phyloP scores from a whole-genome alignment of 345 rosid genomes.

The Brassica incana region DNA sequence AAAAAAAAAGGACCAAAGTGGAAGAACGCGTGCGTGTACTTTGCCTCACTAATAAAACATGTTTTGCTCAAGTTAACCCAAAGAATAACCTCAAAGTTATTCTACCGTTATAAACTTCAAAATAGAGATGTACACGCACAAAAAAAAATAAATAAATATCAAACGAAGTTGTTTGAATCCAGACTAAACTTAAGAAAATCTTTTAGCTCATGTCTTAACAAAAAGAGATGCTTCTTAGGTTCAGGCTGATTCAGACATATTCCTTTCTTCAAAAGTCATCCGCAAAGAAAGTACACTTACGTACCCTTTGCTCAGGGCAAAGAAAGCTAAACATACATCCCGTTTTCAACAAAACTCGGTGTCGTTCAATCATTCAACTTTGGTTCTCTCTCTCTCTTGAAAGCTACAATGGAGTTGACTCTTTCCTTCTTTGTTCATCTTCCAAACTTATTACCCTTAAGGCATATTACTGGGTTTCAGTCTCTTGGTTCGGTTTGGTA shows the following conservation, averaged over 20 bases:
- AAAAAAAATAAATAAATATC: not conserved
- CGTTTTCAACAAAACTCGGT: not conserved
- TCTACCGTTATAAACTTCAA: not conserved
- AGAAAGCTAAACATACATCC: not conserved
- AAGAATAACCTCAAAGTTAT: constrained; percentile 1
- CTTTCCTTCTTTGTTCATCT: not conserved
- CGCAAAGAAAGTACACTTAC: not conserved
- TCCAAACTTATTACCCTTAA: not conserved
- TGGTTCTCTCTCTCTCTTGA: not conserved
- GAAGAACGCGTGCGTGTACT: constrained; percentile 36
- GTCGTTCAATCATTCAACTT: not conserved
- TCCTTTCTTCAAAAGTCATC: not conserved
- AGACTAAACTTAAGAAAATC: not conserved
- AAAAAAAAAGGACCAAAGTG: constrained; percentile 22
- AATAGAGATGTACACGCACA: not conserved
- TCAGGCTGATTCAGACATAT: not conserved
- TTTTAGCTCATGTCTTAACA: not conserved
- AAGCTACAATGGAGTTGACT: not conserved
- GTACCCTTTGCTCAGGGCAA: not conserved
- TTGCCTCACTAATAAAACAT: constrained; percentile 40
- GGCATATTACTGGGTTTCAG: not conserved
- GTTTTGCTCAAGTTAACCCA: constrained; percentile 25
- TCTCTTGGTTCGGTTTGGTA: not conserved
- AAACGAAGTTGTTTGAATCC: not conserved
- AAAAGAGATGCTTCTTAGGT: not conserved